These are phyloP conservation scores for Theileria equi DNA, from an alignment of 169 alveolate genomes.

Conservation along the genomic window DNA sequence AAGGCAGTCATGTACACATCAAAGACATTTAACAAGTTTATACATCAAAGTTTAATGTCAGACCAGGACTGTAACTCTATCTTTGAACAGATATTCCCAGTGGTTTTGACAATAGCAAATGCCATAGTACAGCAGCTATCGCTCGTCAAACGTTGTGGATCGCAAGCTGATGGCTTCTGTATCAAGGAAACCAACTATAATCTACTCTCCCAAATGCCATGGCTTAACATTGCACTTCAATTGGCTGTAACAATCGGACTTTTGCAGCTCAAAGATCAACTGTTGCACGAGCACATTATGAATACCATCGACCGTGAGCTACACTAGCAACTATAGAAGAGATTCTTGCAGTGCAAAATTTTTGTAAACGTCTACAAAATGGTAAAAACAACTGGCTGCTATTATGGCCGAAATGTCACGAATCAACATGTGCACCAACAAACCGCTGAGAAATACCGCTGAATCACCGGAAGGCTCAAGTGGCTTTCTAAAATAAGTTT, in stretches of 20 bases:
- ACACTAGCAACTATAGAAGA: too few relatives aligned
- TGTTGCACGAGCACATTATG: conserved; percentile 12
- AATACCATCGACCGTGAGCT: too few relatives aligned
- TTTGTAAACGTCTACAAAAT: too few relatives aligned
- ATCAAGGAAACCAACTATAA: not conserved
- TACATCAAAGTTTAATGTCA: not conserved
- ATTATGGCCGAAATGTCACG: too few relatives aligned
- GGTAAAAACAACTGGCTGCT: too few relatives aligned
- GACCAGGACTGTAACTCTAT: not conserved
- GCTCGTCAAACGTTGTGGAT: conserved; percentile 44
- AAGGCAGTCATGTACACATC: conserved; percentile 4
- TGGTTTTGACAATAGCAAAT: conserved; percentile 18
- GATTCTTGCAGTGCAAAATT: too few relatives aligned
- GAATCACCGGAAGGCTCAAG: too few relatives aligned
- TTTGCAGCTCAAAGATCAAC: conserved; percentile 20
- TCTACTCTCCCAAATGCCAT: conserved; percentile 25
- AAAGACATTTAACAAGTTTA: not conserved
- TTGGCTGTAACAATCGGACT: conserved; percentile 20
- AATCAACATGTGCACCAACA: too few relatives aligned
- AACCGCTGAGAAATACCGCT: too few relatives aligned
- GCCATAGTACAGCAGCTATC: conserved; percentile 30
- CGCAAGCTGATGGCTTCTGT: conserved; percentile 53
- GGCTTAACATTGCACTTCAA: conserved; percentile 36
- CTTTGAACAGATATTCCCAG: conserved; percentile 44
- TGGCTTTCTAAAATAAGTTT: too few relatives aligned